These are phyloP conservation scores for Penstemon eatonii DNA, from an alignment of 257 asterid species.

Conservation along the genomic window DNA sequence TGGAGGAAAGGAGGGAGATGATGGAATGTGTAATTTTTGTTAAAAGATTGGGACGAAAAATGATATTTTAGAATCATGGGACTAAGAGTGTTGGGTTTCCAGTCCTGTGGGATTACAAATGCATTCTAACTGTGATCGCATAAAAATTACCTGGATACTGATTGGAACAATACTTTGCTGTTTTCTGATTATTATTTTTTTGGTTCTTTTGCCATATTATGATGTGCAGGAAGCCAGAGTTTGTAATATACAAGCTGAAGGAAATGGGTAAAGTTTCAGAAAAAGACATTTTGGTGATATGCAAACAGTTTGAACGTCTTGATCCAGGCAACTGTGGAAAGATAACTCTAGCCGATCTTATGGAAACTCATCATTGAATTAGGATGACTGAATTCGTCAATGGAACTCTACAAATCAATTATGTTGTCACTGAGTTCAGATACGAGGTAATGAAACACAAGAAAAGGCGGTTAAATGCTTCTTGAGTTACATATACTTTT, in stretches of 20 bases:
- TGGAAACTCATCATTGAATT: conserved; percentile 52
- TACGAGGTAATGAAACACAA: too few relatives aligned
- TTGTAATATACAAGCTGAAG: conserved; percentile 85
- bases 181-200: neutral
- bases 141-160: neutral
- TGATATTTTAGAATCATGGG: too few relatives aligned
- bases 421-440: too few relatives aligned
- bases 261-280: conserved; percentile 81
- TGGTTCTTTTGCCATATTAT: neutral
- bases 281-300: conserved; percentile 65
- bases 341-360: conserved; percentile 83
- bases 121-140: neutral
- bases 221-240: conserved; percentile 79
- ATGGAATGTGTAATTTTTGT: too few relatives aligned
- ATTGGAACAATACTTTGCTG: neutral
- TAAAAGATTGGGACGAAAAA: too few relatives aligned
- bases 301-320: conserved; percentile 77
- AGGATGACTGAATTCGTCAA: neutral
- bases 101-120: too few relatives aligned
- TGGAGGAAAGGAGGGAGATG: too few relatives aligned
- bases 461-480: too few relatives aligned
- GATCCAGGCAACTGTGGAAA: conserved; percentile 86
- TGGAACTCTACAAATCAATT: conserved; percentile 1
- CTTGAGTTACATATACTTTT: too few relatives aligned
- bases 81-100: too few relatives aligned